A percentile compares a stretch with the other conserved stretches of the same genome.
Evolutionary conservation across 2,329 filamentous ascomycete genomes (phyloP).

Genomic region (Thermothelomyces thermophilus): DNA sequence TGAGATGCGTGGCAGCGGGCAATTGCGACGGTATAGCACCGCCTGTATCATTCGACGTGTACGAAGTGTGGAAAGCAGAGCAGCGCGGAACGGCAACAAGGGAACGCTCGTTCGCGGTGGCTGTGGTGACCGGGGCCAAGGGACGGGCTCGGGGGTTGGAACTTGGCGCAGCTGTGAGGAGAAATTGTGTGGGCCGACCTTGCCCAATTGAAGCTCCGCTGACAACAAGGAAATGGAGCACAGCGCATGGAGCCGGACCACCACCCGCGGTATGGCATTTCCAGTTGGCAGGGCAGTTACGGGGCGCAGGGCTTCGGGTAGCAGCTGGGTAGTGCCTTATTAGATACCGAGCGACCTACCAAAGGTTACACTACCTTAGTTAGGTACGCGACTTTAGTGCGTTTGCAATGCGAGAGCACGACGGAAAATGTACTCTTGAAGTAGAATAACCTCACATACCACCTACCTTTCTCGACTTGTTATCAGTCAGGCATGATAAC

Average conservation of each 20-base stretch:
- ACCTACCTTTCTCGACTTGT: too few species aligned
- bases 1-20: background rate
- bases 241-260: background rate
- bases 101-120: background rate
- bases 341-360: too few species aligned
- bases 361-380: too few species aligned
- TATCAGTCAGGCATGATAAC: too few species aligned
- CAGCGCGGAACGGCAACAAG: background rate
- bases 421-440: too few species aligned
- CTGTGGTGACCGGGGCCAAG: conserved; percentile 8
- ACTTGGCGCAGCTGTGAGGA: conserved; percentile 5
- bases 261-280: too few species aligned
- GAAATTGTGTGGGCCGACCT: conserved; percentile 11
- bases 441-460: too few species aligned
- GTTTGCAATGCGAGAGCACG: too few species aligned
- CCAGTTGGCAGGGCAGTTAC: too few species aligned
- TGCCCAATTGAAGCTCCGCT: conserved; percentile 3
- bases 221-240: conserved; percentile 5
- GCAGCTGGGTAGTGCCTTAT: too few species aligned
- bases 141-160: conserved; percentile 1
- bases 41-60: background rate
- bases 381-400: too few species aligned
- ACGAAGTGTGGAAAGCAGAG: background rate
- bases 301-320: too few species aligned
- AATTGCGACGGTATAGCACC: background rate